phyloP scores from a whole-genome alignment of 805 yeast genomes.

The Barnettozyma californica region DNA sequence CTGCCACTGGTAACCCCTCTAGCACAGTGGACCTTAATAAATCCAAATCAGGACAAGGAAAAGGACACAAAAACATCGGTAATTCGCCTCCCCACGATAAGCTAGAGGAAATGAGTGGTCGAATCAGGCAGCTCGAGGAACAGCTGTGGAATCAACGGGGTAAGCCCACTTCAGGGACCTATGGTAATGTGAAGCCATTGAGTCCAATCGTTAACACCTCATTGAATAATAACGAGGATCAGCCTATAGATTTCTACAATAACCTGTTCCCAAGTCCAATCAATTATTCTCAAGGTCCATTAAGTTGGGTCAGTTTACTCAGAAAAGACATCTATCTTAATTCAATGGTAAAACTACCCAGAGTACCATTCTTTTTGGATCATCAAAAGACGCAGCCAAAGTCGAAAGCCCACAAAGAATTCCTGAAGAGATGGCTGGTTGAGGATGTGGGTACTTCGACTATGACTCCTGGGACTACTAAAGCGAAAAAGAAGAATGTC shows the following conservation, averaged over 20 bases:
- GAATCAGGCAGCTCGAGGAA: conserved; percentile 17
- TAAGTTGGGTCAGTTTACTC: conserved; percentile 23
- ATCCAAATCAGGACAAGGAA: neutral
- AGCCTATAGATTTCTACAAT: conserved; percentile 10
- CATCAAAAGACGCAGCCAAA: neutral
- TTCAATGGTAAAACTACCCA: conserved; percentile 9
- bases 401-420: neutral
- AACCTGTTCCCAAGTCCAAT: conserved; percentile 8
- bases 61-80: neutral
- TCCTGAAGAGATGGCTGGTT: conserved; percentile 5
- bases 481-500: neutral
- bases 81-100: neutral
- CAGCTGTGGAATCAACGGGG: neutral
- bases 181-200: neutral
- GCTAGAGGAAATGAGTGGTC: conserved; percentile 8
- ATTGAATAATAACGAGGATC: neutral
- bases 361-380: neutral
- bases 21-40: neutral
- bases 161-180: neutral
- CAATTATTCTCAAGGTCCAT: conserved; percentile 16
- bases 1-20: neutral
- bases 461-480: neutral
- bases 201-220: neutral
- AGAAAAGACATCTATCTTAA: conserved; percentile 22
- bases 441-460: conserved; percentile 3